phyloP scores from a whole-genome alignment of 139 green algal genomes.

The Auxenochlorella pyrenoidosa region DNA sequence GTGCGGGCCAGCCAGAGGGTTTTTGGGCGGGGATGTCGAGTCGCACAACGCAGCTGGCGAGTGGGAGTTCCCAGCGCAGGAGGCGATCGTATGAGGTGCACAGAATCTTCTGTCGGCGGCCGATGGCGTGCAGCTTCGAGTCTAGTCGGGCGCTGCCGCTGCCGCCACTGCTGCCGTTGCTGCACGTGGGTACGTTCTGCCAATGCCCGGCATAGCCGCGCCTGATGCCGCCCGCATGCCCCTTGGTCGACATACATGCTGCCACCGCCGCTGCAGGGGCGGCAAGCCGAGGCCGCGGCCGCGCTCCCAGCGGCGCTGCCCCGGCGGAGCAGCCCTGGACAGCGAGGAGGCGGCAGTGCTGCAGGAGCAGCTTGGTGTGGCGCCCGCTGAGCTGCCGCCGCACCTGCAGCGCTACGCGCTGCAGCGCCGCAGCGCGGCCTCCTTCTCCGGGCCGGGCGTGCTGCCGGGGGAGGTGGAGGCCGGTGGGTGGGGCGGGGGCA shows the following conservation, averaged over 20 bases:
- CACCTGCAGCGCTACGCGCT: slow-evolving; percentile 20
- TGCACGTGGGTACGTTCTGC: too few relatives aligned
- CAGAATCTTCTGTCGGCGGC: too few relatives aligned
- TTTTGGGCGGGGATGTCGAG: background rate
- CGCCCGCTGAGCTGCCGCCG: background rate
- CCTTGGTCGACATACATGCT: background rate
- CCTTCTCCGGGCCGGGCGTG: slow-evolving; percentile 51
- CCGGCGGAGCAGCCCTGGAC: background rate
- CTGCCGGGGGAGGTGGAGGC: slow-evolving; percentile 39
- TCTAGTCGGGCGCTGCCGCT: background rate
- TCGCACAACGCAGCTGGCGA: too few relatives aligned
- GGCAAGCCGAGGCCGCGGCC: background rate
- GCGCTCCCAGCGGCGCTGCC: too few relatives aligned
- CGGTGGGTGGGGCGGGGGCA: background rate
- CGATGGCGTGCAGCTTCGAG: too few relatives aligned
- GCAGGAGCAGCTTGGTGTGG: background rate
- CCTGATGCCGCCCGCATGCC: background rate
- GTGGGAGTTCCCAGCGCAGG: too few relatives aligned
- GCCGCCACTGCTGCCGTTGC: too few relatives aligned
- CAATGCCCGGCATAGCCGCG: background rate
- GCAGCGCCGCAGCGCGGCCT: slow-evolving; percentile 40
- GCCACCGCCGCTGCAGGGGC: background rate
- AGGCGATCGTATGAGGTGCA: too few relatives aligned
- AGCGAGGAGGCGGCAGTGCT: background rate
- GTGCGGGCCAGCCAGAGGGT: background rate